These are phyloP conservation scores for Wickerhamiella spandovensis DNA, from an alignment of 805 yeast genomes.

Conservation along the genomic window DNA sequence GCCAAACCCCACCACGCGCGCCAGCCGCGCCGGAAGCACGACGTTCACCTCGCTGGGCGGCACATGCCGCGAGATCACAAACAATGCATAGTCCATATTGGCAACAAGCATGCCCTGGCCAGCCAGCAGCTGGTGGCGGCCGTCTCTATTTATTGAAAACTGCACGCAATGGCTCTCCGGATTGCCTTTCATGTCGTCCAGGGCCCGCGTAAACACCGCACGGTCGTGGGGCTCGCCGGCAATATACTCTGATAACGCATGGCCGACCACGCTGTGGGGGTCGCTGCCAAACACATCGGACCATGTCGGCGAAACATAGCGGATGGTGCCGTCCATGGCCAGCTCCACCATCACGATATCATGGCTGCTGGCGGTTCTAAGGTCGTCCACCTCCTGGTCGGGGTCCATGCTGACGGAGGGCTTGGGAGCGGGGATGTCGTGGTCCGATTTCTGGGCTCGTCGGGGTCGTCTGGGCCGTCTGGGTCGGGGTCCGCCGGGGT, in stretches of 20 bases:
- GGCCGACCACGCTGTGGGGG: slow-evolving; percentile 12
- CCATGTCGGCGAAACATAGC: slow-evolving; percentile 68
- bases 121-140: slow-evolving; percentile 34
- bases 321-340: slow-evolving; percentile 65
- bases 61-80: slow-evolving; percentile 74
- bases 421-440: not conserved
- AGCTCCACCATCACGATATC: slow-evolving; percentile 67
- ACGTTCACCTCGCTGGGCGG: slow-evolving; percentile 48
- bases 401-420: not conserved
- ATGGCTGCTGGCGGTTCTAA: slow-evolving; percentile 17
- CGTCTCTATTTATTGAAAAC: not conserved
- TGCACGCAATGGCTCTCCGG: slow-evolving; percentile 2
- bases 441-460: too few species aligned
- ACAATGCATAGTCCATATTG: slow-evolving; percentile 56
- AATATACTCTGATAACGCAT: slow-evolving; percentile 16
- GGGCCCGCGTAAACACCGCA: slow-evolving; percentile 19
- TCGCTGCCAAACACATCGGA: slow-evolving; percentile 49
- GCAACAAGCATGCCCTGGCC: slow-evolving; percentile 87
- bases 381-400: slow-evolving; percentile 22
- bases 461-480: too few species aligned
- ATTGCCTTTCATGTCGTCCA: slow-evolving; percentile 3
- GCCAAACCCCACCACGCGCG: slow-evolving; percentile 79
- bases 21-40: slow-evolving; percentile 37
- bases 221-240: slow-evolving; percentile 17
- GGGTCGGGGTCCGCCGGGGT: too few species aligned